A percentile compares a stretch with the other conserved stretches of the same genome.
Evolutionary conservation across 2,329 filamentous ascomycete genomes (phyloP).

Genomic region (Pseudocercospora pini-densiflorae): DNA sequence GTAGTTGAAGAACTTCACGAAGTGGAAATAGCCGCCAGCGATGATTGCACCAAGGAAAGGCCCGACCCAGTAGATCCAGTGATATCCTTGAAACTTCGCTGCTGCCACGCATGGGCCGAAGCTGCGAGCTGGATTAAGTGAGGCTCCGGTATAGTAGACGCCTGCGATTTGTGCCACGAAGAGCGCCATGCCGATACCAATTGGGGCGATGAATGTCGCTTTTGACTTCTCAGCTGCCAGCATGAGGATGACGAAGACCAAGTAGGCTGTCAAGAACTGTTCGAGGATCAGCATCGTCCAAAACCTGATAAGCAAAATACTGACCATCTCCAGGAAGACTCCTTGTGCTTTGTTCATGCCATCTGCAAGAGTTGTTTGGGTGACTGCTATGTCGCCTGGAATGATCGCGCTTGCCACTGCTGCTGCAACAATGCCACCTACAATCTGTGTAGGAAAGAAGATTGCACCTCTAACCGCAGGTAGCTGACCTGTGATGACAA

Average conservation of each 20-base stretch:
- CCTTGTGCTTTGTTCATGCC: conserved; percentile 37
- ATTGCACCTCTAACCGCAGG: conserved; percentile 31
- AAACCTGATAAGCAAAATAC: neutral
- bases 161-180: conserved; percentile 32
- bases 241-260: conserved; percentile 42
- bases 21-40: conserved; percentile 39
- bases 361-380: conserved; percentile 36
- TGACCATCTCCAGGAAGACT: conserved; percentile 41
- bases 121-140: conserved; percentile 40
- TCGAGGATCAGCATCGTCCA: neutral
- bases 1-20: conserved; percentile 40
- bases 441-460: conserved; percentile 38
- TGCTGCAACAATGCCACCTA: conserved; percentile 38
- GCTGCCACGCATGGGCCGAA: conserved; percentile 40
- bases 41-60: conserved; percentile 37
- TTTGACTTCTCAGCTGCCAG: conserved; percentile 43
- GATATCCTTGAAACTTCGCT: conserved; percentile 35
- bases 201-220: conserved; percentile 37
- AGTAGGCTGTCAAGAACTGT: conserved; percentile 37
- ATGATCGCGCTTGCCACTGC: conserved; percentile 37
- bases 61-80: conserved; percentile 41
- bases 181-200: conserved; percentile 35
- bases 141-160: conserved; percentile 41
- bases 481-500: conserved; percentile 36
- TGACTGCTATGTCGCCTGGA: conserved; percentile 35